A percentile compares a stretch with the other conserved stretches of the same genome.
phyloP scores from a whole-genome alignment of 495 filamentous ascomycete species.

The Trichoderma gamsii region DNA sequence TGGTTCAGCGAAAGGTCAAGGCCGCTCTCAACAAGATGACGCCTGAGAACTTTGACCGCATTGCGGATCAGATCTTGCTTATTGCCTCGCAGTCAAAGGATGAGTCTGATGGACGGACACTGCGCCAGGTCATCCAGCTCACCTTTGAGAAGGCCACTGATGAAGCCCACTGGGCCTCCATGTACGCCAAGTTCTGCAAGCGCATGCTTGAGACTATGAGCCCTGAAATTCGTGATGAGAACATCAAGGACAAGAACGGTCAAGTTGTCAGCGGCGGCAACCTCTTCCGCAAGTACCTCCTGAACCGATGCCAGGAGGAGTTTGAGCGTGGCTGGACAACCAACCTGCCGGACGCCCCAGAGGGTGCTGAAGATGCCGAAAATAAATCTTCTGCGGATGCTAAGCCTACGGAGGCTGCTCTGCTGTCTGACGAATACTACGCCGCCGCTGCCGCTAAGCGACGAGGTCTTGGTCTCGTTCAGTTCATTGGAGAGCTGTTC shows the following conservation, averaged over 20 bases:
- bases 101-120: conserved; percentile 86
- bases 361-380: conserved; percentile 74
- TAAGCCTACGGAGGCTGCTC: conserved; percentile 59
- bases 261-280: conserved; percentile 85
- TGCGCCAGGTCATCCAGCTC: conserved; percentile 96
- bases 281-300: conserved; percentile 95
- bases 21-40: conserved; percentile 99
- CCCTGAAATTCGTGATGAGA: conserved; percentile 89
- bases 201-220: conserved; percentile 96
- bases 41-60: conserved; percentile 96
- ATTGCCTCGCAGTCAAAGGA: conserved; percentile 94
- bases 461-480: conserved; percentile 92
- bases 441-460: conserved; percentile 91
- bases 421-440: conserved; percentile 98
- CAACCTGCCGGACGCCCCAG: conserved; percentile 66
- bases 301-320: conserved; percentile 97
- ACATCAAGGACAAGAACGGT: conserved; percentile 76
- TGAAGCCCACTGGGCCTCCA: conserved; percentile 96
- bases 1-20: conserved; percentile 99
- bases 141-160: conserved; percentile 99
- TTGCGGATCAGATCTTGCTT: conserved; percentile 83
- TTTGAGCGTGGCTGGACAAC: conserved; percentile 98
- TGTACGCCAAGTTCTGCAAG: conserved; percentile 99
- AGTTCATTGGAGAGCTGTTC: conserved; percentile 99
- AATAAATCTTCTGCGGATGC: conserved; percentile 56